These are phyloP conservation scores for Talaromyces wortmannii DNA, from an alignment of 495 filamentous ascomycete species.

Conservation along the genomic window DNA sequence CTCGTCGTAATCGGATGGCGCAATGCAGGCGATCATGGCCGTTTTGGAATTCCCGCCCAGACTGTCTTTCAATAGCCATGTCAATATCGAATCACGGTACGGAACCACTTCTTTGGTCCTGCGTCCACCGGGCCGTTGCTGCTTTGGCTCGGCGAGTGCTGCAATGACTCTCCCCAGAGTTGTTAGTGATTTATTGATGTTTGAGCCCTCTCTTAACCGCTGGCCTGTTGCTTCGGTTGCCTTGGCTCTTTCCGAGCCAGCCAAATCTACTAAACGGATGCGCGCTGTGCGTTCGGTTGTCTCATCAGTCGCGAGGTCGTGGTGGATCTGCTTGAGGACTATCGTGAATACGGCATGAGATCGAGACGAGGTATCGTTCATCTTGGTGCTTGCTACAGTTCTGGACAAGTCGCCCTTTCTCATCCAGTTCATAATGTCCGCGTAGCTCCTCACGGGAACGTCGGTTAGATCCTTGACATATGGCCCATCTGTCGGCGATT, in stretches of 20 bases:
- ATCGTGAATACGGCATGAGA: conserved; percentile 98
- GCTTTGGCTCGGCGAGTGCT: conserved; percentile 81
- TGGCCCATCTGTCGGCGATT: conserved; percentile 91
- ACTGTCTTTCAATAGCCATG: conserved; percentile 92
- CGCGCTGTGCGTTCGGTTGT: conserved; percentile 90
- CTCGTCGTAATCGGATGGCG: conserved; percentile 93
- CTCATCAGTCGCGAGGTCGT: conserved; percentile 89
- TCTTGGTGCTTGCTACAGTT: conserved; percentile 94
- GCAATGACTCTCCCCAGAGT: conserved; percentile 95
- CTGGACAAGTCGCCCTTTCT: conserved; percentile 79
- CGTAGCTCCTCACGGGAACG: conserved; percentile 72
- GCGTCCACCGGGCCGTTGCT: conserved; percentile 39
- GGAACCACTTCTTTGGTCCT: conserved; percentile 71
- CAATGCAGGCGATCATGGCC: conserved; percentile 97
- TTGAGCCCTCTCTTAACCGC: conserved; percentile 86
- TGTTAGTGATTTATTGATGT: conserved; percentile 98
- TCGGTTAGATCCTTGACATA: conserved; percentile 97
- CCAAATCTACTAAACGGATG: conserved; percentile 92
- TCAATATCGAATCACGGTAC: conserved; percentile 95
- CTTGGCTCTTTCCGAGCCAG: conserved; percentile 91
- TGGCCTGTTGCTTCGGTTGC: conserved; percentile 90
- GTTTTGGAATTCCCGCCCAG: conserved; percentile 95
- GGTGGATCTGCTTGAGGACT: conserved; percentile 92
- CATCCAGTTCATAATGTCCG: conserved; percentile 86
- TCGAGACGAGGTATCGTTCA: conserved; percentile 96